A percentile compares a stretch with the other conserved stretches of the same genome.
Conservation (phyloP, 1,284 basidiomycete genomes). For the Filobasidium uniguttulatum region DNA sequence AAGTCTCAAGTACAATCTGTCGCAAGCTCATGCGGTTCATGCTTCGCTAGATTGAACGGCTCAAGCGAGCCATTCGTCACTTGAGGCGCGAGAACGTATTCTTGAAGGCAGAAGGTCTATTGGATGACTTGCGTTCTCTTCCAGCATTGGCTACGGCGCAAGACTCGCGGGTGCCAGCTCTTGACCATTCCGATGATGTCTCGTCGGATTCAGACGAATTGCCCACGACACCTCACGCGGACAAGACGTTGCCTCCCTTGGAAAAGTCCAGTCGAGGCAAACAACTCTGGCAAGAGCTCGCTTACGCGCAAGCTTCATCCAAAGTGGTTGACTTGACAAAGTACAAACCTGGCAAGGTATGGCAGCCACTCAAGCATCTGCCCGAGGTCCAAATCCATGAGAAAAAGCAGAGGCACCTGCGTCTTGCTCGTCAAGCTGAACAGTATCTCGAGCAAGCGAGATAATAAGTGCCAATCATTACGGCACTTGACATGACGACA, state of each 20-base stretch:
- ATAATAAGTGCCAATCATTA: too few relatives aligned
- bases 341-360: constrained; percentile 43
- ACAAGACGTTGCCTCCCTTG: constrained; percentile 37
- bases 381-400: constrained; percentile 51
- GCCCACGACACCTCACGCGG: constrained; percentile 43
- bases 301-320: constrained; percentile 62
- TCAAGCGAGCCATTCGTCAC: constrained; percentile 76
- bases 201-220: constrained; percentile 12
- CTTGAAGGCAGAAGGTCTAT: constrained; percentile 75
- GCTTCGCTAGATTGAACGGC: constrained; percentile 68
- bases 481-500: too few relatives aligned
- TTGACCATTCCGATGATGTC: constrained; percentile 16
- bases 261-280: too few relatives aligned
- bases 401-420: too few relatives aligned
- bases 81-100: constrained; percentile 81
- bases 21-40: background rate
- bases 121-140: constrained; percentile 62
- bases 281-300: constrained; percentile 64
- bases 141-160: constrained; percentile 43
- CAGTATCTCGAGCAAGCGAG: too few relatives aligned
- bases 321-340: constrained; percentile 66
- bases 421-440: too few relatives aligned
- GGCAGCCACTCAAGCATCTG: constrained; percentile 60
- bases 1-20: background rate
- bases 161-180: constrained; percentile 18